A percentile compares a stretch with the other conserved stretches of the same genome.
phyloP scores from a whole-genome alignment of 306 rosid species.

The Fragaria ananassa region DNA sequence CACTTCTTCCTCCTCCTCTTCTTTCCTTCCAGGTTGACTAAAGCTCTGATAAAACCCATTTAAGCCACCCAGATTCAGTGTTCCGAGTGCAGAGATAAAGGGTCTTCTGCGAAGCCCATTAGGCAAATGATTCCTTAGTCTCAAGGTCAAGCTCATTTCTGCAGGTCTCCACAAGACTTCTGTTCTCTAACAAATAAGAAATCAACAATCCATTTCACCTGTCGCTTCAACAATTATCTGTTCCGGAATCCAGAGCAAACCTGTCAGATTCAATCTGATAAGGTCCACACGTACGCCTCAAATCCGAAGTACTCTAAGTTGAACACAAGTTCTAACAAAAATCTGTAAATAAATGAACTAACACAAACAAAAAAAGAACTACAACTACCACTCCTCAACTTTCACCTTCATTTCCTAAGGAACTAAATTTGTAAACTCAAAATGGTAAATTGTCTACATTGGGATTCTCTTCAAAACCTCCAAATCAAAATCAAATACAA shows the following conservation, averaged over 20 bases:
- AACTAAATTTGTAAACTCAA: not conserved
- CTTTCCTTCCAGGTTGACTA: constrained; percentile 67
- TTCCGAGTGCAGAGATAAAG: constrained; percentile 14
- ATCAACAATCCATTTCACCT: constrained; percentile 20
- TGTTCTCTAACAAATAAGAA: constrained; percentile 26
- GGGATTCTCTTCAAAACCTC: not conserved
- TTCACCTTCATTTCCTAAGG: not conserved
- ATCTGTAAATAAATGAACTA: not conserved
- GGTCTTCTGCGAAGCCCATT: constrained; percentile 37
- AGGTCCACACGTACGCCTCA: not conserved
- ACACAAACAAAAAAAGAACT: not conserved
- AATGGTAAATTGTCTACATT: not conserved
- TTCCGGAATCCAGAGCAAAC: not conserved
- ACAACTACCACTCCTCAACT: not conserved
- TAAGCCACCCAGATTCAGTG: constrained; percentile 23
- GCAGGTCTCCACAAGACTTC: constrained; percentile 9
- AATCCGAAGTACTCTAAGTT: not conserved
- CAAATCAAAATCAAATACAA: not conserved
- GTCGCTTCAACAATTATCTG: not conserved
- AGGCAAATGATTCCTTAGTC: constrained; percentile 52
- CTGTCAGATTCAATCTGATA: not conserved
- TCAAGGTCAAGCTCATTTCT: constrained; percentile 60
- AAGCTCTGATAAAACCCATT: constrained; percentile 40
- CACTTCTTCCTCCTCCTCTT: constrained; percentile 73
- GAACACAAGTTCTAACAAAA: not conserved